Evolutionary conservation across 805 yeast genomes (phyloP).

Genomic region (Metschnikowia bowlesiae): DNA sequence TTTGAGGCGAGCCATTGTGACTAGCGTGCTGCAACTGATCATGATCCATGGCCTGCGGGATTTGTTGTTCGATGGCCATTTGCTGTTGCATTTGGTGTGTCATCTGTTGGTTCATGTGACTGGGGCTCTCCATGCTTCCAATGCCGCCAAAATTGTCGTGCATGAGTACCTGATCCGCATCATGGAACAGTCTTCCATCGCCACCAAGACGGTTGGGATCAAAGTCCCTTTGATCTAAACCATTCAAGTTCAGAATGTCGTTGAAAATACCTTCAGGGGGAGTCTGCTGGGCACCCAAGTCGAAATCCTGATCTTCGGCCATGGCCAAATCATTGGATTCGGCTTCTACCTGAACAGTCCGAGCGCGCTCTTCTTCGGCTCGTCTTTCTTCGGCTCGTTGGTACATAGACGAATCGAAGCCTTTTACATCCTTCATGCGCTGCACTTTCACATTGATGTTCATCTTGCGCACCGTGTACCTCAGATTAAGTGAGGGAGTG

Average conservation of each 20-base stretch:
- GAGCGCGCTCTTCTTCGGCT: constrained; percentile 9
- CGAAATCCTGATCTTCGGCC: constrained; percentile 1
- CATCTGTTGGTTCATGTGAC: constrained; percentile 1
- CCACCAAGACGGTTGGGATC: neutral
- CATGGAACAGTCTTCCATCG: neutral
- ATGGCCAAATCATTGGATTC: neutral
- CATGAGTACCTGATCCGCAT: constrained; percentile 2
- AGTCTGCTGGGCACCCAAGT: constrained; percentile 2
- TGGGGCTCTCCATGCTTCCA: constrained; percentile 1
- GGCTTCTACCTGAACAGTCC: neutral
- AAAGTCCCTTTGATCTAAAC: constrained; percentile 1
- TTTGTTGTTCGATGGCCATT: neutral
- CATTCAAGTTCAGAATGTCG: constrained; percentile 1
- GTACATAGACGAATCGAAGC: constrained; percentile 14
- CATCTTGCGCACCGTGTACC: constrained; percentile 5
- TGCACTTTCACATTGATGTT: constrained; percentile 2
- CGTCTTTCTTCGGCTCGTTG: constrained; percentile 12
- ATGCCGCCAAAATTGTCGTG: constrained; percentile 2
- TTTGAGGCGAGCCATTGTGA: neutral
- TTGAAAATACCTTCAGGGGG: constrained; percentile 4
- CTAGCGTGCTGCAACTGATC: neutral
- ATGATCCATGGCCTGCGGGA: neutral
- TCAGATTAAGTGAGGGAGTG: constrained; percentile 1
- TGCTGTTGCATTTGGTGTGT: constrained; percentile 2
- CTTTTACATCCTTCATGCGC: constrained; percentile 15